Conservation (phyloP, 2,329 filamentous ascomycete species). For the Colletotrichum camelliae region DNA sequence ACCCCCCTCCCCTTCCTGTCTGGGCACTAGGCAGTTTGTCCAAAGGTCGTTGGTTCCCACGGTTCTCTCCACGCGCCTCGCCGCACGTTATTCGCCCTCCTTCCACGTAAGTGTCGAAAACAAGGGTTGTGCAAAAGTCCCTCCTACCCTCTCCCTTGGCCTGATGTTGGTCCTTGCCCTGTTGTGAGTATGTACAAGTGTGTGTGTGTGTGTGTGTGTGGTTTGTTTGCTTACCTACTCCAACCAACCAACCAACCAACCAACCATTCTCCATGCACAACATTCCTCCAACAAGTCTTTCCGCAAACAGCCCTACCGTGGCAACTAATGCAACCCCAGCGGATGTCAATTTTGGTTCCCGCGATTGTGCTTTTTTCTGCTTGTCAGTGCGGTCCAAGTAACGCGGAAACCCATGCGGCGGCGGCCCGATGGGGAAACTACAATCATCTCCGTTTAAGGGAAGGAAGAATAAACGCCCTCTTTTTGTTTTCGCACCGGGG, state of each 20-base stretch:
- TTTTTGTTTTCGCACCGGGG: neutral
- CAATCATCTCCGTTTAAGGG: neutral
- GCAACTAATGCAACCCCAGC: neutral
- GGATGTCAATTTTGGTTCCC: neutral
- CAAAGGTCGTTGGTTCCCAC: neutral
- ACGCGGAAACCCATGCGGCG: neutral
- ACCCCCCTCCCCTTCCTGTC: neutral
- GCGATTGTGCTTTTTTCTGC: neutral
- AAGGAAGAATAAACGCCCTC: neutral
- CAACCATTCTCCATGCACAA: neutral
- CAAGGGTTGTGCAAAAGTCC: neutral
- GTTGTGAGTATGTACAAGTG: neutral
- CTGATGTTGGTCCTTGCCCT: neutral
- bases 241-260: neutral
- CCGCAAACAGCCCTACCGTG: neutral
- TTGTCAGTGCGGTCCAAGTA: neutral
- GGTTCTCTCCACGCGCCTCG: neutral
- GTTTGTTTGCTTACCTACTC: neutral
- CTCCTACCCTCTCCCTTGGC: neutral
- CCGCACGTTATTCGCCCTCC: neutral
- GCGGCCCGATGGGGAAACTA: neutral
- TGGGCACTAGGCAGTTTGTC: neutral
- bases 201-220: neutral
- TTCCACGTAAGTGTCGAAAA: neutral
- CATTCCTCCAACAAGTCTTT: neutral